Evolutionary conservation across 2,329 filamentous ascomycete species (phyloP).

Genomic region (Diaporthe longicolla): DNA sequence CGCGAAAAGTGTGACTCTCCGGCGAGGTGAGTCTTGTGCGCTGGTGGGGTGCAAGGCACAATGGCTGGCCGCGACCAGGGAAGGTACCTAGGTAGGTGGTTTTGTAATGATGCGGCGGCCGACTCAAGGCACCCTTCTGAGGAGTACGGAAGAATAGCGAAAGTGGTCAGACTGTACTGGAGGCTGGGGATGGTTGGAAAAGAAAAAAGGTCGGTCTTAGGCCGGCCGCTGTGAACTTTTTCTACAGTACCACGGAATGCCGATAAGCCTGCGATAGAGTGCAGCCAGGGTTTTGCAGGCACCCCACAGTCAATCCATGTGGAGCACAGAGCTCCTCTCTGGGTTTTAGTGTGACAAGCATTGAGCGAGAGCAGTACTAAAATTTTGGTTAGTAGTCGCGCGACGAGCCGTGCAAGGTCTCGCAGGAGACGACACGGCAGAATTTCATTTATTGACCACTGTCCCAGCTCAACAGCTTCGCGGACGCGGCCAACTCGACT

Average conservation of each 20-base stretch:
- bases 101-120: not conserved
- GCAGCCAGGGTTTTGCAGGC: conserved; percentile 13
- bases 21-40: conserved; percentile 19
- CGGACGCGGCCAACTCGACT: conserved; percentile 33
- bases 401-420: not conserved
- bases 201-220: not conserved
- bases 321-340: conserved; percentile 16
- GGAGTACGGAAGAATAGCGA: not conserved
- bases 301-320: not conserved
- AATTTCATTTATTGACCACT: not conserved
- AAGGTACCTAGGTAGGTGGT: not conserved
- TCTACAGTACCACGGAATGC: not conserved
- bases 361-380: conserved; percentile 24
- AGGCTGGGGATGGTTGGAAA: conserved; percentile 18
- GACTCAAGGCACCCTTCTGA: not conserved
- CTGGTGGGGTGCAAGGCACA: conserved; percentile 7
- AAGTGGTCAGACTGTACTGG: not conserved
- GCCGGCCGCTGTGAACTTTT: conserved; percentile 30
- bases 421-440: conserved; percentile 8
- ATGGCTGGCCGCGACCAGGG: not conserved
- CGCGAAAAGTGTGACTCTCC: conserved; percentile 13
- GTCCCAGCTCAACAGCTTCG: conserved; percentile 17
- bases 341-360: not conserved
- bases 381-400: conserved; percentile 37
- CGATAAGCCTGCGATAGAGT: conserved; percentile 34